Evolutionary conservation across 78 protist species (phyloP).

Genomic region (Dictyostelium brefeldianum): DNA sequence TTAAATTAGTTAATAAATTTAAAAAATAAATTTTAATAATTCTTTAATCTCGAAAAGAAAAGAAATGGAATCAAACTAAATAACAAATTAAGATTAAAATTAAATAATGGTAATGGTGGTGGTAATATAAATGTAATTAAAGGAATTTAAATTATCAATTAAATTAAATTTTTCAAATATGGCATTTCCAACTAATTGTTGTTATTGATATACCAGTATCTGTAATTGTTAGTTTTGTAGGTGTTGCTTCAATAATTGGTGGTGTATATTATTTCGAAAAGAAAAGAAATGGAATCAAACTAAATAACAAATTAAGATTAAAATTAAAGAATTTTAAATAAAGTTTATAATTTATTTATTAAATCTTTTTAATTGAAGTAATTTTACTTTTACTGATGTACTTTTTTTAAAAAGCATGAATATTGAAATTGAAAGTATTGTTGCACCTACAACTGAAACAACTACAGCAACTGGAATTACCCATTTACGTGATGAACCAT

Average conservation of each 20-base stretch:
- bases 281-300: not conserved
- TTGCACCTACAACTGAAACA: not conserved
- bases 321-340: too few species aligned
- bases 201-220: constrained; percentile 23
- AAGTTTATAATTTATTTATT: too few species aligned
- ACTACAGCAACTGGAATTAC: not conserved
- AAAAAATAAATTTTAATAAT: too few species aligned
- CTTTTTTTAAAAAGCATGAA: not conserved
- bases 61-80: not conserved
- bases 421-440: not conserved
- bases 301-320: not conserved
- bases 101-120: too few species aligned
- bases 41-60: too few species aligned
- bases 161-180: too few species aligned
- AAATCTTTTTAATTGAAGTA: too few species aligned
- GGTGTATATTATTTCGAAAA: not conserved
- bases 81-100: not conserved
- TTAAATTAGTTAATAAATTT: too few species aligned
- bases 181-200: too few species aligned
- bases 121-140: too few species aligned
- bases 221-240: not conserved
- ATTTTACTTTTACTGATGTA: too few species aligned
- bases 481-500: not conserved
- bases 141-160: too few species aligned
- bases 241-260: not conserved